Evolutionary conservation across 371 early-diverging fungal genomes (phyloP).

Genomic region (Rhizopus stolonifer): DNA sequence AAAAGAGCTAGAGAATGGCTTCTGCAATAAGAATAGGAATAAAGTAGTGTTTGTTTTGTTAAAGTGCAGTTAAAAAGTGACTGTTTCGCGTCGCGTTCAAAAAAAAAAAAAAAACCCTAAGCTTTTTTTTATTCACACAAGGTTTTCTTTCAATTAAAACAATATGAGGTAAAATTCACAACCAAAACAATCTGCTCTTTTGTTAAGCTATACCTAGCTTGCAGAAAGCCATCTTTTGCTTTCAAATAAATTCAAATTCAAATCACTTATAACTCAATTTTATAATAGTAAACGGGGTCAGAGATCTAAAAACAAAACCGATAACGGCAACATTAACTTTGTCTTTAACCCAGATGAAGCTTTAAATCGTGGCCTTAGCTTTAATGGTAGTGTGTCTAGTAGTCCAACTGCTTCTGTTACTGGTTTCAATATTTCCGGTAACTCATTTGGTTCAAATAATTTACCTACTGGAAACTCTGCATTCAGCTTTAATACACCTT

Average conservation of each 20-base stretch:
- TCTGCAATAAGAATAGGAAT: constrained; percentile 20
- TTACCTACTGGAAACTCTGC: not conserved
- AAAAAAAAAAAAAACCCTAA: not conserved
- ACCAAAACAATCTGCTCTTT: not conserved
- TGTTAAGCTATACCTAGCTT: not conserved
- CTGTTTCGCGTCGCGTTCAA: constrained; percentile 1
- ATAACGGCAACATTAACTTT: constrained; percentile 16
- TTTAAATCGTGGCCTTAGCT: constrained; percentile 2
- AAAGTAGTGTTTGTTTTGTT: no score
- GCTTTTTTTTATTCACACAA: not conserved
- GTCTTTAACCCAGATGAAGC: constrained; percentile 9
- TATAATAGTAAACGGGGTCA: constrained; percentile 15
- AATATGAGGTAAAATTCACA: constrained; percentile 1
- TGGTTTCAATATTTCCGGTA: constrained; percentile 8
- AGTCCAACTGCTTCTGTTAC: constrained; percentile 10
- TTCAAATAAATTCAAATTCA: not conserved
- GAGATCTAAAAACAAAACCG: constrained; percentile 18
- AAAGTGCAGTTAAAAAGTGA: not conserved
- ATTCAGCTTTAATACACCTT: constrained; percentile 7
- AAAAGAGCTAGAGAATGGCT: constrained; percentile 45
- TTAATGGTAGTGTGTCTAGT: constrained; percentile 9
- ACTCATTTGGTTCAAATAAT: constrained; percentile 3
- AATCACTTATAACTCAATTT: not conserved
- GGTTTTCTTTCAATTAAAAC: not conserved
- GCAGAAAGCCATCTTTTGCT: not conserved